Conservation (phyloP, 2,329 filamentous ascomycete species). For the Calonectria hongkongensis region DNA sequence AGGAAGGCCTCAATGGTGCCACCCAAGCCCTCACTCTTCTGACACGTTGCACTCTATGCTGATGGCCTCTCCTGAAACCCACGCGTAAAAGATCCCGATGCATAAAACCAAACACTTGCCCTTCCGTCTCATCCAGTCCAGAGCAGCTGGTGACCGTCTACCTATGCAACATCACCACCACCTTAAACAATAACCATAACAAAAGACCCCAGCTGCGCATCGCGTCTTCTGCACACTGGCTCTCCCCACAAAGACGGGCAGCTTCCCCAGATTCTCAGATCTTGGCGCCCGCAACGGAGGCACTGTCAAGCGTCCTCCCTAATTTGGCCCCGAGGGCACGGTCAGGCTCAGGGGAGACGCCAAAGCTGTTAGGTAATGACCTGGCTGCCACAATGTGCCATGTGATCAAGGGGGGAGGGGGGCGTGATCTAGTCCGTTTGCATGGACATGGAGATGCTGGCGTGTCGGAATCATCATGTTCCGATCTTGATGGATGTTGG, state of each 20-base stretch:
- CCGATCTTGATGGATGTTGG: background rate
- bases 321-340: slow-evolving; percentile 19
- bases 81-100: too few relatives aligned
- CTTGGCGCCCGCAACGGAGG: slow-evolving; percentile 32
- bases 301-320: slow-evolving; percentile 19
- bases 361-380: slow-evolving; percentile 47
- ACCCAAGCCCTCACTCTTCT: background rate
- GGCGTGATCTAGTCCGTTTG: slow-evolving; percentile 19
- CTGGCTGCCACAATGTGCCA: background rate
- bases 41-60: background rate
- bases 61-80: background rate
- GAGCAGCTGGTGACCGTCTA: background rate
- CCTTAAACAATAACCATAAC: background rate
- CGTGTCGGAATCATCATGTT: slow-evolving; percentile 2
- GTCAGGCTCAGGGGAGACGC: slow-evolving; percentile 27
- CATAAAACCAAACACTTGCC: background rate
- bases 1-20: slow-evolving; percentile 1
- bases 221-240: background rate
- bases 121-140: background rate
- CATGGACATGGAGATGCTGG: background rate
- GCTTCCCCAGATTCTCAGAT: slow-evolving; percentile 40
- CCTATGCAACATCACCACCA: too few relatives aligned
- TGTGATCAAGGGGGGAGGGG: slow-evolving; percentile 10
- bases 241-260: slow-evolving; percentile 23
- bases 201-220: background rate